Base-by-base conservation (phyloP, 768 basidiomycete genomes). In the Hypsizygus marmoreus region DNA sequence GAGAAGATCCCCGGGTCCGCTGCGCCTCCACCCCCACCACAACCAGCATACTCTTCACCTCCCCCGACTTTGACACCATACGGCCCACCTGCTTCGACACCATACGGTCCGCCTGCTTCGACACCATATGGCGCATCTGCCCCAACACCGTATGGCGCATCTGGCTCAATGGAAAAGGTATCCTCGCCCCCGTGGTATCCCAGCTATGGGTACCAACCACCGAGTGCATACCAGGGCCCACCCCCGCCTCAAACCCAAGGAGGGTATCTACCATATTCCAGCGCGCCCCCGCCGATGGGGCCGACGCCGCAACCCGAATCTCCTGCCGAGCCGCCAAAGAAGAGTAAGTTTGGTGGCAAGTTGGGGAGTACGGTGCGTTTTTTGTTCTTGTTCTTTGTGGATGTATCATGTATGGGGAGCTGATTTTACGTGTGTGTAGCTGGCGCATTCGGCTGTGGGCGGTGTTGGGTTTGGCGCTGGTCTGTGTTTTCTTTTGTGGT, bases 381-480 rank as follows among this genome's bases (percentile, higher is more conserved):
- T 37, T 1, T 29, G 10, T 29, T 25, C 13, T 24, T 19, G 11
- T 6, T 38, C 5, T 49, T 60, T 50, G 28, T 26, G 17, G 20
- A 13, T n/a, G n/a, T 14, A 9, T 17, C 22, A 42, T 20, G 12
- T 29, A 9, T 25, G n/a, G n/a, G n/a, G n/a, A n/a, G 7, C n/a
- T 11, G 28, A 26, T 25, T 22, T 52, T 50, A 20, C 17, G 20
- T 13, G 32, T 43, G 16, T 30, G 11, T 44, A 75, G 79, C 63
- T 80, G 55, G 79, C 77, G 5, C 69, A 77, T 40, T 74, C 79
- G 36, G 77, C 80, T 13, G 79, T 64, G 7, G 86, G 86, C 26
- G 87, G 87, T 56, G 75, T 80, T 40, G 87, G 87, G 2, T 88
- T 88, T 55, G 86, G 87, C 48, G 86, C 84, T 52, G 86, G 86